A percentile compares a stretch with the other conserved stretches of the same genome.
Evolutionary conservation across 257 asterid species (phyloP).

Genomic region (Forsythia viridissima): DNA sequence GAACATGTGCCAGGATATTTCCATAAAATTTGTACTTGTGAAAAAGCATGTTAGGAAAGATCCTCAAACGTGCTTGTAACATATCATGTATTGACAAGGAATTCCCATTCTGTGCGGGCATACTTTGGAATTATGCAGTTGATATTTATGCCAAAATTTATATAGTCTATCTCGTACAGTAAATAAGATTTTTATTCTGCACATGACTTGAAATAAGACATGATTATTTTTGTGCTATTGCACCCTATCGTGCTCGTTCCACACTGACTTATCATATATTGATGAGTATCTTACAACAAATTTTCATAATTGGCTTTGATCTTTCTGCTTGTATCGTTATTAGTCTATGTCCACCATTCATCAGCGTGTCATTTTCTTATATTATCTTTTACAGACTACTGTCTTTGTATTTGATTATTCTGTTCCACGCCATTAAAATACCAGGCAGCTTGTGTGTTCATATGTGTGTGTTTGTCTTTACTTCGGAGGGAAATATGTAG

Average conservation of each 20-base stretch:
- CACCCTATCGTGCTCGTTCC: not conserved
- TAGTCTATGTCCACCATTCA: not conserved
- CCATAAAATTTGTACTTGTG: no score
- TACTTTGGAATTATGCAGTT: not conserved
- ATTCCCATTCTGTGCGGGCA: not conserved
- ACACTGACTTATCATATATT: not conserved
- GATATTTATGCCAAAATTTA: not conserved
- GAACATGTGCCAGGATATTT: no score
- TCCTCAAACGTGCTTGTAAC: no score
- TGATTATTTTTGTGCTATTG: no score
- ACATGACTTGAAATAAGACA: no score
- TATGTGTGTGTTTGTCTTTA: not conserved
- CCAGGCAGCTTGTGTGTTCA: not conserved
- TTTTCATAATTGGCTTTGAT: not conserved
- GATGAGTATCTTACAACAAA: not conserved
- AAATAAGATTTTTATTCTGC: no score
- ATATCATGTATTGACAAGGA: not conserved
- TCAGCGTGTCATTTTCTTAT: no score
- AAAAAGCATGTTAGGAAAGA: no score
- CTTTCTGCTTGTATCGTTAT: not conserved
- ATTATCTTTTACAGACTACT: not conserved
- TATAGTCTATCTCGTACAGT: no score
- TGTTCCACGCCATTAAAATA: not conserved
- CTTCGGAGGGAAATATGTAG: not conserved
- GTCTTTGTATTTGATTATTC: slow-evolving; percentile 3